A percentile compares a stretch with the other conserved stretches of the same genome.
phyloP scores from a whole-genome alignment of 2,329 filamentous ascomycete species.

The Aspergillus tubingensis region DNA sequence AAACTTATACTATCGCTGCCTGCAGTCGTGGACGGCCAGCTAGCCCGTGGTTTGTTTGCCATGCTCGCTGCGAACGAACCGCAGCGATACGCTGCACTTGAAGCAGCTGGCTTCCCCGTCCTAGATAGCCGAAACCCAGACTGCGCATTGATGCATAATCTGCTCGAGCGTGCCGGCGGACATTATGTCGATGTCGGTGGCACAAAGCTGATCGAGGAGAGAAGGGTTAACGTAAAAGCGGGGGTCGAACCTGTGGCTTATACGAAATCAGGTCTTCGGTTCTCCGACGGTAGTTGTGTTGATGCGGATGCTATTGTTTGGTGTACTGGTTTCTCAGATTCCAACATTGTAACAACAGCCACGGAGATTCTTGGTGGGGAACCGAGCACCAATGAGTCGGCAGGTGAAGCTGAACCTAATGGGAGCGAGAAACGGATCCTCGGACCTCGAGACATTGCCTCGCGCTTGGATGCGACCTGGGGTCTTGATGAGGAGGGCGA shows the following conservation, averaged over 20 bases:
- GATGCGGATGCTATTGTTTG: slow-evolving; percentile 45
- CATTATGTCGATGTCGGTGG: slow-evolving; percentile 47
- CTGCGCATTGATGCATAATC: slow-evolving; percentile 30
- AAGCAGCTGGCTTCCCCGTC: slow-evolving; percentile 41
- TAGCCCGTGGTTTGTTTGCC: slow-evolving; percentile 22
- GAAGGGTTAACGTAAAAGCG: slow-evolving; percentile 33
- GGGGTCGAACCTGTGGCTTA: slow-evolving; percentile 35
- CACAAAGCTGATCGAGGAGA: slow-evolving; percentile 35
- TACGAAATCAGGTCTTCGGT: slow-evolving; percentile 33
- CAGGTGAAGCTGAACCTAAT: not conserved
- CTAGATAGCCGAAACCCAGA: slow-evolving; percentile 31
- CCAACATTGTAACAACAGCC: slow-evolving; percentile 30
- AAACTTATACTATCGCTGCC: slow-evolving; percentile 2
- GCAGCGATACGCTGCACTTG: slow-evolving; percentile 37
- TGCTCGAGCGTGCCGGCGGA: slow-evolving; percentile 43
- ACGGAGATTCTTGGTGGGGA: slow-evolving; percentile 32
- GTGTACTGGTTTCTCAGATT: slow-evolving; percentile 46
- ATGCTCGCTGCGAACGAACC: slow-evolving; percentile 33
- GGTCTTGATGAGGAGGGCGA: slow-evolving; percentile 48
- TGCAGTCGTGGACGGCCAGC: slow-evolving; percentile 14
- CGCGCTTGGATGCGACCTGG: slow-evolving; percentile 45
- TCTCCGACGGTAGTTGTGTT: slow-evolving; percentile 38
- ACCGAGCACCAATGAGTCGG: not conserved
- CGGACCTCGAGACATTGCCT: slow-evolving; percentile 40
- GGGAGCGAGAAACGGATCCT: not conserved